A percentile compares a stretch with the other conserved stretches of the same genome.
Conservation (phyloP, 345 rosid genomes). For the Populus alba region DNA sequence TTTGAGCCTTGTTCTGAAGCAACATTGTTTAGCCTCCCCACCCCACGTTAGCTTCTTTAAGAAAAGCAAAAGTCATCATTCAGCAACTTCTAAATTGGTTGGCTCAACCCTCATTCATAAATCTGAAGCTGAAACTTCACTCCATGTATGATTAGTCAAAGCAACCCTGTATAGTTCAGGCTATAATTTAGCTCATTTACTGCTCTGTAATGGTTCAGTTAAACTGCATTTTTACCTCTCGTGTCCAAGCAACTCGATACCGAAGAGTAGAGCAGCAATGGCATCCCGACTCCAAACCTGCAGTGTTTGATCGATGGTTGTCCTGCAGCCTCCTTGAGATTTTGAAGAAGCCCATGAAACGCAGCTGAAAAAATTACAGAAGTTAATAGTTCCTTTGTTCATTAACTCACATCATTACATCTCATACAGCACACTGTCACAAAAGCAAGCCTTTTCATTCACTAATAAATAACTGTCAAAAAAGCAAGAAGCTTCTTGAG, state of each 20-base stretch:
- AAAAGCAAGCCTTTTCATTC: neutral
- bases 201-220: no score
- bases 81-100: neutral
- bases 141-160: neutral
- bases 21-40: neutral
- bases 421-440: neutral
- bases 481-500: neutral
- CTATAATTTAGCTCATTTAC: neutral
- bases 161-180: neutral
- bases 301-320: neutral
- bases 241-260: neutral
- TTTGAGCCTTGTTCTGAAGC: neutral
- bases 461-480: neutral
- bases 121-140: neutral
- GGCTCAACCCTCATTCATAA: neutral
- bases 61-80: neutral
- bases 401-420: neutral
- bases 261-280: neutral
- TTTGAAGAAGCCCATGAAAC: neutral
- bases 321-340: neutral
- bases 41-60: neutral
- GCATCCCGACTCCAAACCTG: neutral
- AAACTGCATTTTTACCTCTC: neutral
- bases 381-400: neutral
- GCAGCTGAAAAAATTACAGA: no score